A percentile compares a stretch with the other conserved stretches of the same genome.
These are phyloP conservation scores for Daedalea quercina DNA, from an alignment of 768 basidiomycete species.

Conservation along the genomic window DNA sequence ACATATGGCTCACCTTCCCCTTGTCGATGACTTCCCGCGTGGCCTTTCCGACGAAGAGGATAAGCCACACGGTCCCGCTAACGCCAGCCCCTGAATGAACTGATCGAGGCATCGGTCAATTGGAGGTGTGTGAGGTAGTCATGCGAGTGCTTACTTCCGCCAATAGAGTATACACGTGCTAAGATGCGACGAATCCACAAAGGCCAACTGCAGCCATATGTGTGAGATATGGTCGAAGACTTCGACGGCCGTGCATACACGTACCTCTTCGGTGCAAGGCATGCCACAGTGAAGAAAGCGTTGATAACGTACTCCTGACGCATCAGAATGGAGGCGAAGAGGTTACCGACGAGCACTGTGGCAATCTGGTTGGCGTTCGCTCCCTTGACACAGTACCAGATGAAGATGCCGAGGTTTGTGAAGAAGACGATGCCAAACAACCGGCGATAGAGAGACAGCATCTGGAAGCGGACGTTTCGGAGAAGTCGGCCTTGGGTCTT, in stretches of 20 bases:
- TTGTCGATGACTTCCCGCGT: slow-evolving; percentile 39
- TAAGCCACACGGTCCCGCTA: slow-evolving; percentile 48
- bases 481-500: slow-evolving; percentile 42
- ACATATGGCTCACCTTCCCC: slow-evolving; percentile 20
- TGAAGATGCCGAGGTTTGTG: slow-evolving; percentile 42
- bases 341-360: slow-evolving; percentile 38
- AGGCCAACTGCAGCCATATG: slow-evolving; percentile 40
- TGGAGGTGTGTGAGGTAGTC: slow-evolving; percentile 22
- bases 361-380: slow-evolving; percentile 26
- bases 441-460: slow-evolving; percentile 49
- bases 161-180: slow-evolving; percentile 54
- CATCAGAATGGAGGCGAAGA: slow-evolving; percentile 35
- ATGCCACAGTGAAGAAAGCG: slow-evolving; percentile 46
- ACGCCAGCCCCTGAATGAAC: slow-evolving; percentile 54
- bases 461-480: slow-evolving; percentile 48
- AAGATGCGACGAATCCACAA: slow-evolving; percentile 44
- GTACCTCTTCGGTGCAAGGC: slow-evolving; percentile 42
- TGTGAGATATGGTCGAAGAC: neutral
- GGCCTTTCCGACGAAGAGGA: slow-evolving; percentile 42
- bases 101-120: neutral
- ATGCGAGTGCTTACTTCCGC: slow-evolving; percentile 30
- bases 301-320: slow-evolving; percentile 52
- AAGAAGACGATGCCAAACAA: slow-evolving; percentile 48
- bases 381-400: slow-evolving; percentile 24
- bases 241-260: slow-evolving; percentile 10